These are phyloP conservation scores for Phytophthora hybrid DNA, from an alignment of 352 stramenopile species.

Conservation along the genomic window DNA sequence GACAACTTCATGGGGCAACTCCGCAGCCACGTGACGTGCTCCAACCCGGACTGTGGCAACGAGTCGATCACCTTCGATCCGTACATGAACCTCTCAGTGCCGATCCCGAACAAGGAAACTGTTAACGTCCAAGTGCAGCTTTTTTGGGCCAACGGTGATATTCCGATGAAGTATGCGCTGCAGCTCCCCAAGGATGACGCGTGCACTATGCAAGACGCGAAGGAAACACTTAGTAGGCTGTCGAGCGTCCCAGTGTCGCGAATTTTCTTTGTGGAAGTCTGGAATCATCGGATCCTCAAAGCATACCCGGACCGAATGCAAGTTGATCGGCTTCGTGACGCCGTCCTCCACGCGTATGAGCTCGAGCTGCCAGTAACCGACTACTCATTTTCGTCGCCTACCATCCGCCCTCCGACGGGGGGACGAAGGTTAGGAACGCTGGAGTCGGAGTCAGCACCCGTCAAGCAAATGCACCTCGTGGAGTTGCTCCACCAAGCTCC, in stretches of 20 bases:
- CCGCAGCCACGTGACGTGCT: conserved; percentile 88
- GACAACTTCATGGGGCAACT: conserved; percentile 93
- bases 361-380: conserved; percentile 75
- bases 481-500: conserved; percentile 76
- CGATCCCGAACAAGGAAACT: conserved; percentile 80
- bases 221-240: conserved; percentile 64
- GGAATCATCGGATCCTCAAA: conserved; percentile 71
- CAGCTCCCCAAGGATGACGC: conserved; percentile 57
- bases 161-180: conserved; percentile 82
- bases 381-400: conserved; percentile 76
- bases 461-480: conserved; percentile 75
- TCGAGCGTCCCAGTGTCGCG: conserved; percentile 50
- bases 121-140: conserved; percentile 68
- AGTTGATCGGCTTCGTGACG: conserved; percentile 61
- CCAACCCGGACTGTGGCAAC: conserved; percentile 72
- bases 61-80: conserved; percentile 91
- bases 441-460: conserved; percentile 20
- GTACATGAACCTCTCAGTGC: conserved; percentile 91
- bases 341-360: conserved; percentile 89
- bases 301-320: conserved; percentile 51
- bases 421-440: conserved; percentile 35
- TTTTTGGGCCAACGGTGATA: conserved; percentile 75
- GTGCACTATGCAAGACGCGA: conserved; percentile 62
- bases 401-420: conserved; percentile 47
- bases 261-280: conserved; percentile 82